Percentiles rank a stretch among this genome's conserved stretches.
phyloP scores from a whole-genome alignment of 1,139 yeast genomes.

The Magnusiomyces clavatus region DNA sequence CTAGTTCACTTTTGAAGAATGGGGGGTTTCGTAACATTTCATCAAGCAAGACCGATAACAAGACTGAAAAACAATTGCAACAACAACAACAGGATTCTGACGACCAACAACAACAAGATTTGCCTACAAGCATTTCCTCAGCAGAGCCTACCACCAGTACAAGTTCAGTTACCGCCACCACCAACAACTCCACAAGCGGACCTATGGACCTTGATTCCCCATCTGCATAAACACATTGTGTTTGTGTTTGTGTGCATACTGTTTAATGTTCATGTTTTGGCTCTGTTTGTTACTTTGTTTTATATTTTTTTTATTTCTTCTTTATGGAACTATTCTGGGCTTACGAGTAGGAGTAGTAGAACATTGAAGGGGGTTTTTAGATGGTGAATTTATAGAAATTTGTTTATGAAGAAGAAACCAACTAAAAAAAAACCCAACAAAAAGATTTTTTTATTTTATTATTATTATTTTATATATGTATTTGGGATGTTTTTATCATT shows the following conservation, averaged over 20 bases:
- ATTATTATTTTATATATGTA: background rate
- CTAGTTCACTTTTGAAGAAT: conserved; percentile 12
- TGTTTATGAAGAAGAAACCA: no score
- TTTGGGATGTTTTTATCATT: background rate
- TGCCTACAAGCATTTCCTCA: background rate
- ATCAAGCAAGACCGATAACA: background rate
- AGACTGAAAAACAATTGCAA: background rate
- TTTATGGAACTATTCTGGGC: background rate
- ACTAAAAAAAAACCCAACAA: no score
- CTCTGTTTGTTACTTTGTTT: background rate
- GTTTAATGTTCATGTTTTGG: conserved; percentile 3
- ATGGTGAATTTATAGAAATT: no score
- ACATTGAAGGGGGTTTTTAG: no score
- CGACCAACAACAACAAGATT: background rate
- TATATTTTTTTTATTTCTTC: conserved; percentile 5
- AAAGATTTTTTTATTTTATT: background rate
- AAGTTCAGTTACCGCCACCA: conserved; percentile 1
- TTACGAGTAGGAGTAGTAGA: no score
- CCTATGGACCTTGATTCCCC: background rate
- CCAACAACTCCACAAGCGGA: background rate
- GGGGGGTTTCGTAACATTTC: background rate
- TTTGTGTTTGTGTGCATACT: background rate
- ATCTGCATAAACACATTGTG: background rate
- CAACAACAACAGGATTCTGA: background rate
- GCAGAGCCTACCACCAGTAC: background rate